Evolutionary conservation across 2,329 filamentous ascomycete genomes (phyloP), one percentile per base, ranked within the genome.

Genomic region (Colletotrichum australisinense): DNA sequence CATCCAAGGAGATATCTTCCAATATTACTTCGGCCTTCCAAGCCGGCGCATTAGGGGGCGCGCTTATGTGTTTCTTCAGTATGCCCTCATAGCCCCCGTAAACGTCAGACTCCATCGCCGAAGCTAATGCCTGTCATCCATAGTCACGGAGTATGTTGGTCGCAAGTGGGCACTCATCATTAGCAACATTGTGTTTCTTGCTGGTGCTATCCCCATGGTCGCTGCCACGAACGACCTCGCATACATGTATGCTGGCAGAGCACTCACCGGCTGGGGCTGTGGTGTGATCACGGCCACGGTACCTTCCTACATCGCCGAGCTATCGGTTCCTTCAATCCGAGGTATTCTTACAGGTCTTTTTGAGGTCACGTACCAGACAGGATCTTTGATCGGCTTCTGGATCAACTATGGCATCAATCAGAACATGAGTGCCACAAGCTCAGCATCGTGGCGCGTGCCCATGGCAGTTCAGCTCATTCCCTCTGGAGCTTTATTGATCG

Each of bases 241-340:
- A 1, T 82, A 83, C 5, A 88, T 91, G 74, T 86, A 74, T 87
- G 78, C 85, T 86, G 68, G 91, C 0, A 88, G 91, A 12, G 88
- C 89, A 74, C 81, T 91, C 42, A 89, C 87, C 1, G 89, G 89
- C 1, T 85, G 89, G 78, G 89, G 88, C 24, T 86, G 89, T 58
- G 89, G 89, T n/a, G 79, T 88, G 53, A 84, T 90, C 77, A 88
- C 86, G 9, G 89, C 88, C 77, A 88, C 87, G 6, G 88, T 92
- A 3, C 91, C 90, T 3, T 86, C 90, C 42, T 93, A 93, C 78
- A 90, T 92, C 71, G 88, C 90, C 11, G 91, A 93, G 78, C 87
- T 89, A 67, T 89, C 90, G 0, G 85, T 89, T 76, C 86, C 90
- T 0, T 87, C 87, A 2, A 90, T 87, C 66, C 86, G 91, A 76